Evolutionary conservation across 2,329 filamentous ascomycete species (phyloP).

Genomic region (Diaporthe sp.): DNA sequence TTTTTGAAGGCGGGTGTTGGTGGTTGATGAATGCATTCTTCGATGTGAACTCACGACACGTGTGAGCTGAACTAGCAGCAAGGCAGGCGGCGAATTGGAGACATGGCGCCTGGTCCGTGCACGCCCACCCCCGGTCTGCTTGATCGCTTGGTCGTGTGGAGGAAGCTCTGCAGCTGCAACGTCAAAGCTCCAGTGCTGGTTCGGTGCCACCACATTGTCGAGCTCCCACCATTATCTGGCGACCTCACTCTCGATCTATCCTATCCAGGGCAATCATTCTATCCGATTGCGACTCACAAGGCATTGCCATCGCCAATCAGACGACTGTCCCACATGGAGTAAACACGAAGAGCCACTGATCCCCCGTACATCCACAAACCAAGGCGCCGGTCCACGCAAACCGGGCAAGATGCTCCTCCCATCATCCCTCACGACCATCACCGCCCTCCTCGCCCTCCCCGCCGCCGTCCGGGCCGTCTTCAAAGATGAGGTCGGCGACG

Average conservation of each 20-base stretch:
- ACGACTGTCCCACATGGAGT: constrained; percentile 31
- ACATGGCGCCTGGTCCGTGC: not conserved
- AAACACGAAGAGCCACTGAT: constrained; percentile 9
- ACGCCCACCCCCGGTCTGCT: not conserved
- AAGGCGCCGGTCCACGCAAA: constrained; percentile 32
- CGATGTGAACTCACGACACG: no score
- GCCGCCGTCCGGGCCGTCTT: constrained; percentile 78
- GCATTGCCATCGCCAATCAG: not conserved
- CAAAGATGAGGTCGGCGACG: constrained; percentile 88
- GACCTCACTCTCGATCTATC: not conserved
- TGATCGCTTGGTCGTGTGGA: not conserved
- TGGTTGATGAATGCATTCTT: not conserved
- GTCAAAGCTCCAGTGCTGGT: constrained; percentile 15
- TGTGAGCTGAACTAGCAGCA: no score
- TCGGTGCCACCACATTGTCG: not conserved
- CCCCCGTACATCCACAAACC: not conserved
- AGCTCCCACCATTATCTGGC: not conserved
- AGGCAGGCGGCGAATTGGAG: not conserved
- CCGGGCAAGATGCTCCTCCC: constrained; percentile 40
- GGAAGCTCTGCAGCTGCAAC: constrained; percentile 27
- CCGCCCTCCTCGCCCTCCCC: constrained; percentile 58
- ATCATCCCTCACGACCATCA: constrained; percentile 42
- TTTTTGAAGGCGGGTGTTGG: not conserved
- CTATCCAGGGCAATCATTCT: not conserved
- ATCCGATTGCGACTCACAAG: not conserved